These are phyloP conservation scores for Liriodendron chinense DNA, from an alignment of 164 flowering plant genomes.

Conservation along the genomic window DNA sequence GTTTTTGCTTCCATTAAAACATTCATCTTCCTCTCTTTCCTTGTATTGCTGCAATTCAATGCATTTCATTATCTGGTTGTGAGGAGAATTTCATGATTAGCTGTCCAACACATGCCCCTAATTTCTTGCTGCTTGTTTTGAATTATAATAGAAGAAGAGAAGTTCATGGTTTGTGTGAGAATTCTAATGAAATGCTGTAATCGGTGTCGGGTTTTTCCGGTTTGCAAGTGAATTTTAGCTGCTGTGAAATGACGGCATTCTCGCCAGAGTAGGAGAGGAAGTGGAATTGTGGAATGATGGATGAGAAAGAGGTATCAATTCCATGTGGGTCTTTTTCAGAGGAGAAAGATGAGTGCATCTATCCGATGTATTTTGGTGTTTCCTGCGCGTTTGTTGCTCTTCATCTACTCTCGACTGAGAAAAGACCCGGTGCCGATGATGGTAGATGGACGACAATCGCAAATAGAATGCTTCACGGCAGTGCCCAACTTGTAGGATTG, in stretches of 20 bases:
- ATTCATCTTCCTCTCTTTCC: background rate
- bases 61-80: background rate
- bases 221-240: constrained; percentile 4
- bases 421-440: constrained; percentile 26
- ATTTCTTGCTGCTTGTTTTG: background rate
- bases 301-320: constrained; percentile 33
- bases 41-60: constrained; percentile 8
- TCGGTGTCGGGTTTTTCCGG: background rate
- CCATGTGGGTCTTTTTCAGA: constrained; percentile 29
- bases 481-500: constrained; percentile 72
- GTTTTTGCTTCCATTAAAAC: constrained; percentile 7
- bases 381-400: constrained; percentile 83
- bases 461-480: constrained; percentile 66
- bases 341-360: constrained; percentile 44
- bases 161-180: background rate
- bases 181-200: background rate
- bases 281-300: constrained; percentile 40
- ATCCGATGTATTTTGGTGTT: constrained; percentile 74
- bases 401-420: constrained; percentile 29
- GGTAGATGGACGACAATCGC: constrained; percentile 38
- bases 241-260: background rate
- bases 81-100: background rate
- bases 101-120: background rate
- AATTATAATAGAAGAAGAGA: background rate
- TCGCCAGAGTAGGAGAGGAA: background rate